These are phyloP conservation scores for Lactarius akahatsu DNA, from an alignment of 768 basidiomycete species.

Conservation along the genomic window DNA sequence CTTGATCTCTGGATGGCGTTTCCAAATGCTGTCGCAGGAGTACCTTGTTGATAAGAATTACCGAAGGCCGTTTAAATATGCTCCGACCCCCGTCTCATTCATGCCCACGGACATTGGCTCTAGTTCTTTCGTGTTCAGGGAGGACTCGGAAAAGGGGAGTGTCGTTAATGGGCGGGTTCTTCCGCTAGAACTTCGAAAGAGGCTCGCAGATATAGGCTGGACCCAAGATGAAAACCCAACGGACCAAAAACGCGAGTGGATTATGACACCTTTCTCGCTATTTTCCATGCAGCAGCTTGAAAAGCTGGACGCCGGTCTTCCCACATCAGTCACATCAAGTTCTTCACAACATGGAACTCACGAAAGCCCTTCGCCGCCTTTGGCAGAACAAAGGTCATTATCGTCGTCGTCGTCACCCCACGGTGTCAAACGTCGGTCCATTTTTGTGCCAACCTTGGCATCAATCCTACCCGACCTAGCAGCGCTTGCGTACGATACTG, in stretches of 20 bases:
- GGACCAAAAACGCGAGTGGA: constrained; percentile 58
- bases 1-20: constrained; percentile 63
- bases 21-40: constrained; percentile 63
- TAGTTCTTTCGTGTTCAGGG: constrained; percentile 52
- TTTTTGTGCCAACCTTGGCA: constrained; percentile 64
- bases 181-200: constrained; percentile 62
- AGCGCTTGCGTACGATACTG: constrained; percentile 50
- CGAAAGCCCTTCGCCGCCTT: constrained; percentile 31
- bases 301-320: constrained; percentile 39
- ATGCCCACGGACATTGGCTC: constrained; percentile 75
- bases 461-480: constrained; percentile 55
- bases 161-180: constrained; percentile 47
- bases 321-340: constrained; percentile 36
- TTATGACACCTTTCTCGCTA: constrained; percentile 64
- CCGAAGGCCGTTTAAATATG: constrained; percentile 64
- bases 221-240: constrained; percentile 54
- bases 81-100: constrained; percentile 71
- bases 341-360: constrained; percentile 29
- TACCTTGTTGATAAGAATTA: constrained; percentile 59
- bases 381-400: constrained; percentile 3
- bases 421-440: constrained; percentile 55
- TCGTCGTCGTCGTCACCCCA: constrained; percentile 5
- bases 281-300: constrained; percentile 59
- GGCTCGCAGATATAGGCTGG: constrained; percentile 76
- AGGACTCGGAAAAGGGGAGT: constrained; percentile 49